Conservation (phyloP, 2,329 filamentous ascomycete genomes). For the Blastomyces emzantsi region DNA sequence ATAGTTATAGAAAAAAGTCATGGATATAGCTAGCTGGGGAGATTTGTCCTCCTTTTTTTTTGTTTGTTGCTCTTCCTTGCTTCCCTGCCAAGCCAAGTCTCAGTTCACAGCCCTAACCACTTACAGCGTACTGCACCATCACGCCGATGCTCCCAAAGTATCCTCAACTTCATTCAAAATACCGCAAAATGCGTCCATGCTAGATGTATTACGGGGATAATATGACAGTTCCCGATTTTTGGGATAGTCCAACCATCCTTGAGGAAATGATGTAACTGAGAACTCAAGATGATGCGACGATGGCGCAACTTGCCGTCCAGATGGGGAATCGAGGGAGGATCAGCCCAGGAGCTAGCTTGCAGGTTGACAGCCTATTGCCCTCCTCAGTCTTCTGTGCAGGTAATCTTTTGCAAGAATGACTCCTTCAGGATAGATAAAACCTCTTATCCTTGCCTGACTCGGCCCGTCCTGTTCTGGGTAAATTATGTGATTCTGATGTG, state of each 20-base stretch:
- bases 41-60: too few relatives aligned
- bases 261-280: not conserved
- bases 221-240: not conserved
- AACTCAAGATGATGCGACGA: not conserved
- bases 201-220: not conserved
- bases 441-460: not conserved
- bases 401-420: not conserved
- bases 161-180: too few relatives aligned
- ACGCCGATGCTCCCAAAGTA: too few relatives aligned
- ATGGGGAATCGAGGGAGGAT: not conserved
- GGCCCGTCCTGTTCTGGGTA: not conserved
- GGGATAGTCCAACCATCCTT: not conserved
- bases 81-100: too few relatives aligned
- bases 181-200: too few relatives aligned
- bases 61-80: too few relatives aligned
- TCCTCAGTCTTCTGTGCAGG: not conserved
- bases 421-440: not conserved
- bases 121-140: too few relatives aligned
- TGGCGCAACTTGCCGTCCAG: constrained; percentile 1
- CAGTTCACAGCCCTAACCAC: too few relatives aligned
- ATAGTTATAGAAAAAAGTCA: too few relatives aligned
- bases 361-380: not conserved
- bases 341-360: not conserved
- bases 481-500: constrained; percentile 3
- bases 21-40: too few relatives aligned